Evolutionary conservation across 2,329 filamentous ascomycete genomes (phyloP).

Genomic region (Hypoxylon sp.): DNA sequence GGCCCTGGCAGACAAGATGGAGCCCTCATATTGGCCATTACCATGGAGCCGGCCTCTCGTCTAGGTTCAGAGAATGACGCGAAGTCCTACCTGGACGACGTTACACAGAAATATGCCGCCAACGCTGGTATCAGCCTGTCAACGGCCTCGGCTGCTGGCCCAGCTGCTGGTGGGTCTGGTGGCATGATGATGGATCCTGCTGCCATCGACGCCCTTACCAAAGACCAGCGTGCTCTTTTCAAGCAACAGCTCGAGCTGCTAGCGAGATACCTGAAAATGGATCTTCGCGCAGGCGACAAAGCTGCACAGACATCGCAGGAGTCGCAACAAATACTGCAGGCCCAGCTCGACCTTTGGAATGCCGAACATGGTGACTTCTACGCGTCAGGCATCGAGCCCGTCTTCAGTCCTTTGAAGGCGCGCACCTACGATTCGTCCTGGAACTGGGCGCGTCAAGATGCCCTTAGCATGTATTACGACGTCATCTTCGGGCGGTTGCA

Average conservation of each 20-base stretch:
- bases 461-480: slow-evolving; percentile 98
- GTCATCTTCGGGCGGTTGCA: slow-evolving; percentile 96
- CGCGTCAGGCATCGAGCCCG: slow-evolving; percentile 89
- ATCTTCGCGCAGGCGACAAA: slow-evolving; percentile 95
- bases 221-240: slow-evolving; percentile 94
- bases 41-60: slow-evolving; percentile 89
- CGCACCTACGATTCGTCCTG: slow-evolving; percentile 97
- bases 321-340: slow-evolving; percentile 85
- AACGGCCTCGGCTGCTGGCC: slow-evolving; percentile 76
- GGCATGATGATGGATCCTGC: slow-evolving; percentile 99
- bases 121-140: slow-evolving; percentile 85
- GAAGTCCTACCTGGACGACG: slow-evolving; percentile 89
- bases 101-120: slow-evolving; percentile 87
- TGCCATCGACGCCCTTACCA: slow-evolving; percentile 94
- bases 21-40: slow-evolving; percentile 85
- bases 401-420: slow-evolving; percentile 92
- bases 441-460: slow-evolving; percentile 99
- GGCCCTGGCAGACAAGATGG: slow-evolving; percentile 88
- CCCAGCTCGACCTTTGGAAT: slow-evolving; percentile 93
- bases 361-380: slow-evolving; percentile 97
- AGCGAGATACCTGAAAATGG: slow-evolving; percentile 95
- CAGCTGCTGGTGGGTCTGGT: slow-evolving; percentile 71
- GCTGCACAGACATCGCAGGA: slow-evolving; percentile 85
- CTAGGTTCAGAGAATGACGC: slow-evolving; percentile 89
- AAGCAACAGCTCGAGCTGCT: slow-evolving; percentile 98